phyloP scores from a whole-genome alignment of 768 basidiomycete species.

The Auriculariales sp. region DNA sequence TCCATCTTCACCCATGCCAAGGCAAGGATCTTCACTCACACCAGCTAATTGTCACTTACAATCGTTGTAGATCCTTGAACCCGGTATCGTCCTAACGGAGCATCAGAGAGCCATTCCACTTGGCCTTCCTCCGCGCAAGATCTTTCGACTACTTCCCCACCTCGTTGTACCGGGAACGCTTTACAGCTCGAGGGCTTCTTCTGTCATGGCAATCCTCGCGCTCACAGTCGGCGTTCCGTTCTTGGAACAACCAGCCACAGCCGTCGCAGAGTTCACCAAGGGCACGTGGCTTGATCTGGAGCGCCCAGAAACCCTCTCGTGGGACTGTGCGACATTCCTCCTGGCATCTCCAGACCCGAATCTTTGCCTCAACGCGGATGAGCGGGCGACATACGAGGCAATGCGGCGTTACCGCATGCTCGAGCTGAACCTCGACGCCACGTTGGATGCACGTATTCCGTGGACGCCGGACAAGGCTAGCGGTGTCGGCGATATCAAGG shows the following conservation, averaged over 20 bases:
- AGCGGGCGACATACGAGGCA: conserved; percentile 10
- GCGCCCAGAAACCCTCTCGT: conserved; percentile 16
- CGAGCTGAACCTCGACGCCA: conserved; percentile 15
- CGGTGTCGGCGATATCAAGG: conserved; percentile 13
- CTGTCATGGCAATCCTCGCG: conserved; percentile 14
- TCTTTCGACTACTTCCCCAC: conserved; percentile 15
- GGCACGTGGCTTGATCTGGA: conserved; percentile 15
- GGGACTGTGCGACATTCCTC: conserved; percentile 15
- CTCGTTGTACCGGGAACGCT: conserved; percentile 16
- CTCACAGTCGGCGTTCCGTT: conserved; percentile 15
- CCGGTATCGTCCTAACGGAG: conserved; percentile 11
- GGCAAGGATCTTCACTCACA: conserved; percentile 3
- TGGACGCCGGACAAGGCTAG: conserved; percentile 16
- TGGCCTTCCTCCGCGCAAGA: conserved; percentile 10
- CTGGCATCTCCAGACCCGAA: conserved; percentile 9
- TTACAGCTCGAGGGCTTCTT: conserved; percentile 13
- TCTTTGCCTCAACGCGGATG: conserved; percentile 10
- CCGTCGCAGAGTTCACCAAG: conserved; percentile 9
- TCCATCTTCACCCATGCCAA: conserved; percentile 15
- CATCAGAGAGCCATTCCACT: conserved; percentile 13
- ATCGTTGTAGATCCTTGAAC: conserved; percentile 11
- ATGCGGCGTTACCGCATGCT: conserved; percentile 16
- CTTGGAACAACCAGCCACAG: conserved; percentile 12
- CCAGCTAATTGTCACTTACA: not conserved
- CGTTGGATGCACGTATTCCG: conserved; percentile 8